phyloP scores from a whole-genome alignment of 2,329 filamentous ascomycete genomes.

The Colletotrichum sp. region DNA sequence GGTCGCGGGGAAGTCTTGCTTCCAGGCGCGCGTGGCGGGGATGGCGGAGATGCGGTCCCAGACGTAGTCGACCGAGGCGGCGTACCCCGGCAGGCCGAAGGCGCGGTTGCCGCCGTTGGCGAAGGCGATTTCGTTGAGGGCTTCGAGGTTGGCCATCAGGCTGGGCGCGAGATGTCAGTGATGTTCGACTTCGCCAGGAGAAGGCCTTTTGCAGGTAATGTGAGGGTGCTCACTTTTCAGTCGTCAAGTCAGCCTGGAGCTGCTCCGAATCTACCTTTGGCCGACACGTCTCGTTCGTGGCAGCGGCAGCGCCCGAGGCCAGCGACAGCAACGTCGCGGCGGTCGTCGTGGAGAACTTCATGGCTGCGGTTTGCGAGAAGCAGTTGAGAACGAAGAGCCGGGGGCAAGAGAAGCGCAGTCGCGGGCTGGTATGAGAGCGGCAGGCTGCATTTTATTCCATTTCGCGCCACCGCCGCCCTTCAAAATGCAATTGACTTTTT shows the following conservation, averaged over 20 bases:
- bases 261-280: slow-evolving; percentile 22
- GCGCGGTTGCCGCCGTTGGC: slow-evolving; percentile 57
- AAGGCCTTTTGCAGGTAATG: neutral
- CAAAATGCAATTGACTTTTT: neutral
- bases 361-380: neutral
- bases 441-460: neutral
- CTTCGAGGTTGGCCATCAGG: slow-evolving; percentile 49
- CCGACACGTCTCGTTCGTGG: slow-evolving; percentile 8
- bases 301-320: neutral
- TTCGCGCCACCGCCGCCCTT: no score
- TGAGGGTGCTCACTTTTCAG: slow-evolving; percentile 12
- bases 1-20: slow-evolving; percentile 51
- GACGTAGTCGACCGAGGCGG: slow-evolving; percentile 54
- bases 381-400: neutral
- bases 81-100: slow-evolving; percentile 56
- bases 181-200: neutral
- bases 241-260: slow-evolving; percentile 20
- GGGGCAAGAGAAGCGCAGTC: no score
- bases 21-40: slow-evolving; percentile 42
- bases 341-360: slow-evolving; percentile 17
- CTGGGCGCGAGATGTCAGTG: slow-evolving; percentile 27
- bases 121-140: slow-evolving; percentile 51
- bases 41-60: slow-evolving; percentile 48
- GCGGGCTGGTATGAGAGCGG: neutral
- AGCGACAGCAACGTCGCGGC: slow-evolving; percentile 16